Percentiles rank a stretch among this genome's conserved stretches.
phyloP scores from a whole-genome alignment of 148 eudicot species.

The Beta vulgaris region DNA sequence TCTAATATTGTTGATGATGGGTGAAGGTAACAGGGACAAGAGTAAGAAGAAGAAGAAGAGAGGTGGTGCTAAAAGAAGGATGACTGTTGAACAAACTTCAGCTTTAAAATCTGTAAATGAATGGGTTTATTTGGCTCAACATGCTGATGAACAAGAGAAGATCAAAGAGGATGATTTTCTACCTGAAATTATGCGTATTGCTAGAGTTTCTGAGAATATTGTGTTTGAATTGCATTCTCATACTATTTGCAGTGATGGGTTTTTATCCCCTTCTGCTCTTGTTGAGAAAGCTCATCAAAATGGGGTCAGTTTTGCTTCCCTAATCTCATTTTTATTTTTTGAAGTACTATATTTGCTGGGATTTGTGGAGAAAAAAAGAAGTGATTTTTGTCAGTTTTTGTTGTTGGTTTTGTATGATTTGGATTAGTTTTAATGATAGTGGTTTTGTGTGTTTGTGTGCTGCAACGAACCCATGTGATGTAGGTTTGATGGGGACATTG shows the following conservation, averaged over 20 bases:
- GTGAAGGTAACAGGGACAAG: conserved; percentile 25
- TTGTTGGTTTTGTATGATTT: neutral
- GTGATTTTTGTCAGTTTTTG: neutral
- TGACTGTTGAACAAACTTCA: conserved; percentile 64
- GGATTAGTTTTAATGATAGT: neutral
- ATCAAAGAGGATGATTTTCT: conserved; percentile 48
- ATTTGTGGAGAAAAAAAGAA: no score
- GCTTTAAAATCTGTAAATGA: conserved; percentile 60
- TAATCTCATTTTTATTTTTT: neutral
- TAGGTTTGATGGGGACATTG: neutral
- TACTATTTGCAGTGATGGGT: conserved; percentile 91
- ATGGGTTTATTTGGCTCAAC: conserved; percentile 58
- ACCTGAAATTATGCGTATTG: conserved; percentile 33
- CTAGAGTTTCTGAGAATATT: conserved; percentile 51
- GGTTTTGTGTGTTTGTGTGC: neutral
- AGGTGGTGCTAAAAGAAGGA: conserved; percentile 64
- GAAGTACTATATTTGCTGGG: neutral
- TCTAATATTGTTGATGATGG: no score
- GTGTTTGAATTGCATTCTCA: conserved; percentile 87
- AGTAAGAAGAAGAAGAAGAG: conserved; percentile 73
- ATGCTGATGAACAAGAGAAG: conserved; percentile 22
- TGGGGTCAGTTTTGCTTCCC: conserved; percentile 52
- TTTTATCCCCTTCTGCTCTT: conserved; percentile 79
- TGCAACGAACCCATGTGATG: neutral
- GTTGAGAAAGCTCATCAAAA: conserved; percentile 89